Evolutionary conservation across 352 stramenopile genomes (phyloP), one percentile per base, ranked within the genome.

Genomic region (Globisporangium heterothallicum): DNA sequence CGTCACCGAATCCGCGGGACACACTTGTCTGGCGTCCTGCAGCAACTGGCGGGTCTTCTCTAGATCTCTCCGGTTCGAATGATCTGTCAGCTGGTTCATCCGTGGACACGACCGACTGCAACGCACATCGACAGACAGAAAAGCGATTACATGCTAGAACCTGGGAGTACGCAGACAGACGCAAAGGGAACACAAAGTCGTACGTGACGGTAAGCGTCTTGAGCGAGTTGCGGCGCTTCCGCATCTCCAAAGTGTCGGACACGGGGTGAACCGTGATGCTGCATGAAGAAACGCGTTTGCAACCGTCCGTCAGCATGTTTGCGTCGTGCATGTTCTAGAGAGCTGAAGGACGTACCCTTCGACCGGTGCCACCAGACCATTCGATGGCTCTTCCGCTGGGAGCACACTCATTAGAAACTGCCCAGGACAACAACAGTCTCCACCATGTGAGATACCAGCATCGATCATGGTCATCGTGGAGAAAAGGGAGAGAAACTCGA

Each of bases 391-490:
- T 63, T 91, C 78, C 0, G 77, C 68, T 5, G 79, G 82, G 8
- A 92, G 56, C 6, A 89, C 76, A 38, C 82, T 93, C 63, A 91
- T 88, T 6, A 91, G 45, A 25, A 93, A 84, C 79, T 91, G 36
- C 8, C 36, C 44, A n/a, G 12, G 56, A 24, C 18, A 40, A 34
- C 0, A 56, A 34, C 10, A 27, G 22, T 42, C 34, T 40, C 55
- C n/a, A 42, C 12, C 16, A 22, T 38, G 4, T 10, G n/a, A 36
- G 16, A 36, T 36, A 13, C 30, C 30, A 13, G 30, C 32, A 38
- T 36, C 2, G 4, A 10, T 38, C 12, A 32, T 22, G 18, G 0
- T 9, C 3, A 0, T 14, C 18, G 2, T 2, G 27, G 8, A 22
- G 16, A 40, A 40, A 26, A 53, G 46, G 0, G 32, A 30, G 5